A percentile compares a stretch with the other conserved stretches of the same genome.
These are phyloP conservation scores for Cyclotella distinguenda DNA, from an alignment of 108 stramenopile species.

Conservation along the genomic window DNA sequence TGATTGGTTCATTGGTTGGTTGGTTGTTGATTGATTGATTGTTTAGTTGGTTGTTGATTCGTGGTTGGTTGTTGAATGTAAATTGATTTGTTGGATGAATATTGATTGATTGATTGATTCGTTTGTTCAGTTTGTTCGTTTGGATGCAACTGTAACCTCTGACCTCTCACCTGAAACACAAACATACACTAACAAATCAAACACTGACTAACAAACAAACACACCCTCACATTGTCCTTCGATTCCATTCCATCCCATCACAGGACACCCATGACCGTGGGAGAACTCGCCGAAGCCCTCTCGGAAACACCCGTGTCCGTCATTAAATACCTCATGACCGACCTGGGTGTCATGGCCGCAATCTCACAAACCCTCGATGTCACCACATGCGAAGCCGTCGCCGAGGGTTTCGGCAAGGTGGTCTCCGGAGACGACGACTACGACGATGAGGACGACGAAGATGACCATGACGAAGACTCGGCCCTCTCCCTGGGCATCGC, in stretches of 20 bases:
- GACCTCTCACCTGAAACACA: no score
- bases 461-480: conserved; percentile 61
- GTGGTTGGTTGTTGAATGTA: no score
- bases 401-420: conserved; percentile 89
- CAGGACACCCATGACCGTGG: conserved; percentile 79
- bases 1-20: background rate
- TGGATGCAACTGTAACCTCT: no score
- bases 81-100: no score
- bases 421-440: conserved; percentile 64
- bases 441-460: conserved; percentile 66
- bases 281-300: conserved; percentile 77
- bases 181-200: no score
- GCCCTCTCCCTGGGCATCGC: conserved; percentile 69
- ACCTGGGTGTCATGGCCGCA: conserved; percentile 92
- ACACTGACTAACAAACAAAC: background rate
- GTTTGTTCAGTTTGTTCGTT: no score
- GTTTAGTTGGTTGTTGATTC: no score
- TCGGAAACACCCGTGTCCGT: conserved; percentile 85
- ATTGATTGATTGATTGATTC: no score
- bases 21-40: conserved; percentile 5
- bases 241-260: no score
- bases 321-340: conserved; percentile 93
- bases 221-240: no score
- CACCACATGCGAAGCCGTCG: conserved; percentile 80
- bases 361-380: conserved; percentile 88